Evolutionary conservation across 148 eudicot genomes (phyloP).

Genomic region (Arctostaphylos glauca): DNA sequence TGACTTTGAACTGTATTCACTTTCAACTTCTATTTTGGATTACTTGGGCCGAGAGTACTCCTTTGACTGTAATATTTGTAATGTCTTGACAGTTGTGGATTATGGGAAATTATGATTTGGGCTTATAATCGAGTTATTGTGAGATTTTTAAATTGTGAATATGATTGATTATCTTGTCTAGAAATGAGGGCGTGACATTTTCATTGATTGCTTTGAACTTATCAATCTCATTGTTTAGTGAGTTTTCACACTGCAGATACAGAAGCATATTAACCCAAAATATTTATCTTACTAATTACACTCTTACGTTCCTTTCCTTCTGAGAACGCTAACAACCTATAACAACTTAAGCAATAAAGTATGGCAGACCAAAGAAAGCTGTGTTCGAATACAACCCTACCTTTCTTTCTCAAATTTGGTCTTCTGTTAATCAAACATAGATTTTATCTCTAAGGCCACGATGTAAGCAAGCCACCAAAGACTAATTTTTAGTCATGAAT

Average conservation of each 20-base stretch:
- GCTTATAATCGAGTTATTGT: too few species aligned
- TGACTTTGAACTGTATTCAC: too few species aligned
- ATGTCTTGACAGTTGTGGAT: too few species aligned
- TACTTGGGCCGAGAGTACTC: too few species aligned
- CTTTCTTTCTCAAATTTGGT: constrained; percentile 84
- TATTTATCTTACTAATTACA: constrained; percentile 7
- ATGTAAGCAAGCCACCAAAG: constrained; percentile 31
- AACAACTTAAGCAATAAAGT: neutral
- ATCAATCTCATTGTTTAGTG: constrained; percentile 65
- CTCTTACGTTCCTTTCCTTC: constrained; percentile 1
- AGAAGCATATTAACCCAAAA: neutral
- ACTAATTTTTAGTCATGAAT: neutral
- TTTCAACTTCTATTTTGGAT: too few species aligned
- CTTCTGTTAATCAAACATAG: constrained; percentile 72
- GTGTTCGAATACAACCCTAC: constrained; percentile 34
- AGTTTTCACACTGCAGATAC: constrained; percentile 71
- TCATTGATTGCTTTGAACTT: constrained; percentile 75
- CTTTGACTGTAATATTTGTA: too few species aligned
- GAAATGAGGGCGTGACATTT: too few species aligned
- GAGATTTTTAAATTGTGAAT: too few species aligned
- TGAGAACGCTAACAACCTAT: neutral
- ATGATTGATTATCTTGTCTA: too few species aligned
- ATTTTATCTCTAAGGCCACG: constrained; percentile 69
- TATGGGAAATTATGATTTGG: too few species aligned
- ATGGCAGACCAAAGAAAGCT: neutral